phyloP scores from a whole-genome alignment of 176 grass and related monocot species.

The Oryza punctata region DNA sequence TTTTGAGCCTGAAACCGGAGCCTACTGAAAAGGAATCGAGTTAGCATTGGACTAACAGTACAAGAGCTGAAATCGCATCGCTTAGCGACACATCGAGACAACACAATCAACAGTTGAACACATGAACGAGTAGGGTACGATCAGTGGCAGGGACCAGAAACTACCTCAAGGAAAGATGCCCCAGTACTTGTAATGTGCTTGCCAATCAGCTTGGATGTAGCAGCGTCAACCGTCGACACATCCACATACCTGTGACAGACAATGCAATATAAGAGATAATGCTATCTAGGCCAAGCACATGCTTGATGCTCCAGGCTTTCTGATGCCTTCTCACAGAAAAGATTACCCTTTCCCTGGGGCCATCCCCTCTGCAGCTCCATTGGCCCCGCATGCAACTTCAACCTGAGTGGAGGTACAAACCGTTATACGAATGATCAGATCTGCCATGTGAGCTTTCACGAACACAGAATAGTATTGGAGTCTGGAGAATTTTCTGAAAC shows the following conservation, averaged over 20 bases:
- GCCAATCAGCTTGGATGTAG: slow-evolving; percentile 70
- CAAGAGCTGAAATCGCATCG: slow-evolving; percentile 22
- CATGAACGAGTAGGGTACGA: slow-evolving; percentile 1
- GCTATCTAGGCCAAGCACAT: slow-evolving; percentile 26
- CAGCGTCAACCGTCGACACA: slow-evolving; percentile 70
- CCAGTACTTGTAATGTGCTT: slow-evolving; percentile 62
- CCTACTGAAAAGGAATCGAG: slow-evolving; percentile 63
- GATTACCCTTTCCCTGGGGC: slow-evolving; percentile 79
- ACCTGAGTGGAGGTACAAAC: slow-evolving; percentile 43
- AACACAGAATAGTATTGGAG: slow-evolving; percentile 11
- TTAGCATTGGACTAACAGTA: slow-evolving; percentile 29
- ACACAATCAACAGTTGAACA: slow-evolving; percentile 20
- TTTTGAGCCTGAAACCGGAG: slow-evolving; percentile 95
- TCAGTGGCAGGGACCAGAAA: slow-evolving; percentile 42
- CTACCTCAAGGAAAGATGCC: slow-evolving; percentile 85
- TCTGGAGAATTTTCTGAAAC: not conserved
- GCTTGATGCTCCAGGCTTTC: slow-evolving; percentile 33
- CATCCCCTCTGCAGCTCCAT: slow-evolving; percentile 68
- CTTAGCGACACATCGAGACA: slow-evolving; percentile 15
- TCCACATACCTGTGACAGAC: slow-evolving; percentile 67
- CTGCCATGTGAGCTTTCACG: slow-evolving; percentile 26
- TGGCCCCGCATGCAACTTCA: slow-evolving; percentile 67
- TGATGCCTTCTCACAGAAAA: slow-evolving; percentile 27
- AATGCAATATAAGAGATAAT: slow-evolving; percentile 33
- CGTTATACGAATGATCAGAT: slow-evolving; percentile 30